Conservation (phyloP, 352 stramenopile genomes). For the Elongisporangium anandrum region DNA sequence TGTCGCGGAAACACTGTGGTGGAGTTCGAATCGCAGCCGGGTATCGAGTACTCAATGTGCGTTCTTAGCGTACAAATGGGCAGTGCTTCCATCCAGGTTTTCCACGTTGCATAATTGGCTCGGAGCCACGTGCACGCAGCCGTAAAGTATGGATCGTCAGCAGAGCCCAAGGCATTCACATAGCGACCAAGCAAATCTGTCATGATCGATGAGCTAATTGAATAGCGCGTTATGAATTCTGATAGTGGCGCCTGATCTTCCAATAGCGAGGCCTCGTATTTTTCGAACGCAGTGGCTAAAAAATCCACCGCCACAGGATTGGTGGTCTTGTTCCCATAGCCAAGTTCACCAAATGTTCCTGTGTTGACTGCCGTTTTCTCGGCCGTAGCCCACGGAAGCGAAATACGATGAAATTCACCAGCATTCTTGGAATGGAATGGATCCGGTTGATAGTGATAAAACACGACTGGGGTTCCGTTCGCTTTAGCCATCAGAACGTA, state of each 20-base stretch:
- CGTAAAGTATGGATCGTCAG: constrained; percentile 3
- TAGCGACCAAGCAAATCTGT: no score
- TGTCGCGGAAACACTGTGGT: constrained; percentile 2
- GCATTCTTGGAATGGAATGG: constrained; percentile 4
- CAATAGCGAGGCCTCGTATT: constrained; percentile 3
- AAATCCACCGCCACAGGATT: constrained; percentile 17
- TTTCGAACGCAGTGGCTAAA: constrained; percentile 6
- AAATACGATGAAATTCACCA: constrained; percentile 6
- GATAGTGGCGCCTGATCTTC: neutral
- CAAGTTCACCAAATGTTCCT: constrained; percentile 10
- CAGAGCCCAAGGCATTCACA: no score
- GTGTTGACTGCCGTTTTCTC: neutral
- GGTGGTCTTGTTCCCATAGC: constrained; percentile 12
- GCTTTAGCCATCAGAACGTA: constrained; percentile 6
- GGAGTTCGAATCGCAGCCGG: constrained; percentile 17
- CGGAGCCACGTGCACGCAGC: constrained; percentile 14
- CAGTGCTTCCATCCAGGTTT: constrained; percentile 7
- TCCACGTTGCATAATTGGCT: constrained; percentile 11
- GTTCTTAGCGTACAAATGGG: constrained; percentile 8
- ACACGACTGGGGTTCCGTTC: constrained; percentile 10
- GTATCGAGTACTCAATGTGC: constrained; percentile 20
- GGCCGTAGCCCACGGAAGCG: constrained; percentile 4
- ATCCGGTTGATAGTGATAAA: constrained; percentile 15
- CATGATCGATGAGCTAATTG: constrained; percentile 1
- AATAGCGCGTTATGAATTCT: neutral